A percentile compares a stretch with the other conserved stretches of the same genome.
Conservation (phyloP, 306 rosid genomes). For the Lablab purpureus region DNA sequence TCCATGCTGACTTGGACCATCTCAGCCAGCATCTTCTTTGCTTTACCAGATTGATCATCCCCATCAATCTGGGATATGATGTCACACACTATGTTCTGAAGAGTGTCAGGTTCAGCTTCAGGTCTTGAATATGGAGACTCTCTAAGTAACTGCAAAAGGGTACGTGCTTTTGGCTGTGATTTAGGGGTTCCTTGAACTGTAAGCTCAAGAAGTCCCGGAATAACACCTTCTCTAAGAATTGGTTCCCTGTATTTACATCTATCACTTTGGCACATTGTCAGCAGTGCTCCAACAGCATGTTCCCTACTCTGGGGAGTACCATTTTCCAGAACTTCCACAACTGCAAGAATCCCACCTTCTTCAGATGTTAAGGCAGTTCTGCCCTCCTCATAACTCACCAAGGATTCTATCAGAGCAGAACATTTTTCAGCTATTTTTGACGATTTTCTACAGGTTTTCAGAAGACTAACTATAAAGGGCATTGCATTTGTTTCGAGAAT, state of each 20-base stretch:
- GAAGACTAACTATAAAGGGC: conserved; percentile 62
- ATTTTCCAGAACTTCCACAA: conserved; percentile 87
- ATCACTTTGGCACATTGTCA: conserved; percentile 86
- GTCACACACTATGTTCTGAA: conserved; percentile 83
- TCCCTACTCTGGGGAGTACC: conserved; percentile 78
- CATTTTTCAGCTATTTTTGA: conserved; percentile 89
- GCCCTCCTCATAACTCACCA: conserved; percentile 68
- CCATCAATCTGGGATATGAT: conserved; percentile 87
- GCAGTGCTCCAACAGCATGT: conserved; percentile 79
- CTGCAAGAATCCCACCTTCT: conserved; percentile 86
- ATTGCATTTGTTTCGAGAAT: conserved; percentile 69
- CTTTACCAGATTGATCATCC: conserved; percentile 77
- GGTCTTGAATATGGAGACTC: conserved; percentile 76
- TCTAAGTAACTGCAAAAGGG: conserved; percentile 70
- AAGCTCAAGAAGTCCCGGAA: conserved; percentile 95
- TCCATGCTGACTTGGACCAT: conserved; percentile 99
- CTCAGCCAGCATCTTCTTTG: conserved; percentile 91
- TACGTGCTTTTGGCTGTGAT: conserved; percentile 75
- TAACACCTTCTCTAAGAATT: conserved; percentile 85
- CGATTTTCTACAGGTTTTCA: conserved; percentile 75
- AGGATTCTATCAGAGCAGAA: conserved; percentile 74
- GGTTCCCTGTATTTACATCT: conserved; percentile 82
- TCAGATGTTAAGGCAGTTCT: conserved; percentile 73
- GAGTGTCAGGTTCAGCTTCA: conserved; percentile 74
- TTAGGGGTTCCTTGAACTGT: conserved; percentile 91